Base-by-base conservation (phyloP, 192 early-diverging fungal genomes). In the Allomyces macrogynus region DNA sequence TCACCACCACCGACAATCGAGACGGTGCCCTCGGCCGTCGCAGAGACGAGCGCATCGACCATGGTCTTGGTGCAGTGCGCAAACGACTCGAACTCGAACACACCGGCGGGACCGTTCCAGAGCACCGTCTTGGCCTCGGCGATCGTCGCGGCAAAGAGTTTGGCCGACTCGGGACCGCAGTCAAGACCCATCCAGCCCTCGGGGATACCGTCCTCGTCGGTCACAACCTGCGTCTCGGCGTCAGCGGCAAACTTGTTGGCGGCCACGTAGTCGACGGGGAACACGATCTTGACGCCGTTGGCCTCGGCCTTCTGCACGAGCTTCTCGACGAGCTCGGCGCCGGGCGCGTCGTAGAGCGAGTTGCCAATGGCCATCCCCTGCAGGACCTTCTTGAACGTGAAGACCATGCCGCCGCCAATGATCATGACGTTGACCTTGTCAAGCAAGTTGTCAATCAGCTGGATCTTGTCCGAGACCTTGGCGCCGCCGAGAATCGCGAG, bases 401-500 rank as follows among this genome's bases (percentile, higher is more conserved):
- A 98, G 65, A 91, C 89, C 95, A 98, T 98, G 40, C 93, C 92
- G 66, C 92, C 92, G 72, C 87, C 77, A 43, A 89, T 81, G 65
- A 89, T 86, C 83, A 90, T 83, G 63, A 80, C 74, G 66, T 87
- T 74, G 60, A 94, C 93, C 84, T 96, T 96, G 78, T 98, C 95
- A 24, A 98, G 74, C 66, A 98, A 84, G 79, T 90, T 96, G 68
- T 96, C 89, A 71, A 98, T 98, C 64, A 98, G 82, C 80, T 90
- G 84, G 77, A 98, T 98, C 86, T 98, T 98, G 76, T 98, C 95
- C 20, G 91, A 90, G 24, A 98, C 89, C 81, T 96, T 98, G 77
- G 95, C 95, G 65, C 89, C 95, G 63, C 95, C 95, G 61, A 98
- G 78, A 66, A 98, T 98, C 44, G 95, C 95, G 69, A 96, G 73